phyloP scores from a whole-genome alignment of 768 basidiomycete species.

The Pholiota conissans region DNA sequence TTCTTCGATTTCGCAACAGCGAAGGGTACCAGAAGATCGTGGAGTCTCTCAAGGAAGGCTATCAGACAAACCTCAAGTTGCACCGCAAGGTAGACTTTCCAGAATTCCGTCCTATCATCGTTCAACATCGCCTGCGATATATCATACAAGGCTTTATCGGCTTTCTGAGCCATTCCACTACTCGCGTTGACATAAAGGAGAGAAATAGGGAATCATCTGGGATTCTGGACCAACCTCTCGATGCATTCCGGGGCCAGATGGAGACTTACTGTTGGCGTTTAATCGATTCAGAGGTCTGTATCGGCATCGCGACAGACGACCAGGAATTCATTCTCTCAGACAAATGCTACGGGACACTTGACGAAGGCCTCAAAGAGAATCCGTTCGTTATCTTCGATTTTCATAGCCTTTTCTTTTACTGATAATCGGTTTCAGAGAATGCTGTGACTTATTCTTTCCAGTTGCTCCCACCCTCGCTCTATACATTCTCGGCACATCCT shows the following conservation, averaged over 20 bases:
- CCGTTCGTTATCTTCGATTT: slow-evolving; percentile 30
- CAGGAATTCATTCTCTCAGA: slow-evolving; percentile 60
- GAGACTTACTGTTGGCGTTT: slow-evolving; percentile 49
- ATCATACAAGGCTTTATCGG: slow-evolving; percentile 31
- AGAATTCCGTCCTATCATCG: slow-evolving; percentile 29
- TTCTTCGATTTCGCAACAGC: slow-evolving; percentile 60
- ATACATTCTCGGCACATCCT: slow-evolving; percentile 46
- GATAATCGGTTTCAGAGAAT: slow-evolving; percentile 32
- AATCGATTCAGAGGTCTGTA: slow-evolving; percentile 48
- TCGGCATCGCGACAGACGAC: slow-evolving; percentile 53
- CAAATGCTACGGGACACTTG: slow-evolving; percentile 52
- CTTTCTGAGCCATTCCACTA: slow-evolving; percentile 29
- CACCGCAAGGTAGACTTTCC: slow-evolving; percentile 24
- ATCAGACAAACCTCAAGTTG: slow-evolving; percentile 12
- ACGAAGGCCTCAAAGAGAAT: slow-evolving; percentile 46
- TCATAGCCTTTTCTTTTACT: background rate
- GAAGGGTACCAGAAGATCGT: slow-evolving; percentile 43
- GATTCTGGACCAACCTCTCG: slow-evolving; percentile 11
- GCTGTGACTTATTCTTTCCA: slow-evolving; percentile 54
- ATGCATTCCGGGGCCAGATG: slow-evolving; percentile 33
- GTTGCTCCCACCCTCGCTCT: slow-evolving; percentile 52
- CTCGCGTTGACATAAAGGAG: slow-evolving; percentile 9
- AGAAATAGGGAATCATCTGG: slow-evolving; percentile 6
- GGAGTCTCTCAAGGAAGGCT: slow-evolving; percentile 24
- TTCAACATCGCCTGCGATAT: slow-evolving; percentile 29